Base-by-base conservation (phyloP, 805 yeast species). In the Saccharomycopsis selenospora region DNA sequence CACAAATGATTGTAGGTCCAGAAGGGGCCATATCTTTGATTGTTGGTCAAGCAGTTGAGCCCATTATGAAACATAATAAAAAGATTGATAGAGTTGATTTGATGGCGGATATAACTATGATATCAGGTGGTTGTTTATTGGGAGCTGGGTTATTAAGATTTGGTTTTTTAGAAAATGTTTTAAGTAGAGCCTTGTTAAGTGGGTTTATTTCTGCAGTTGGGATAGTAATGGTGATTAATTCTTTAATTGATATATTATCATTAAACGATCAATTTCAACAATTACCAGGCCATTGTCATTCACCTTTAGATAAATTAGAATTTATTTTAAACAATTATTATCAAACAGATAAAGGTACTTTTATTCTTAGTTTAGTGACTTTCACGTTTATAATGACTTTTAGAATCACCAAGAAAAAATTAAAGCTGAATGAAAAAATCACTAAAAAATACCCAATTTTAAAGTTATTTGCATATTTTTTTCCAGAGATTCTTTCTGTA, bases 121-220 rank as follows among this genome's bases (percentile, higher is more conserved):
- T 82, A 8, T 80, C 91, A 24, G 98, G 97, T 2, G 76, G 80
- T 2, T 70, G 80, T 14, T 68, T 88, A 13, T 65, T 90, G 4
- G 77, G 80, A 1, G 79, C 84, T 53, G 96, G 96, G 0, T 61
- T 90, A 13, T 71, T 85, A n/a, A 71, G 96, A 33, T 79, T 86
- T 56, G 98, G 98, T 0, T 90, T 82, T 60, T 67, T 89, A 42
- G 95, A 87, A 57, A 83, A 81, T 51, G 84, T 89, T 2, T 68
- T 89, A 43, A 82, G 93, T 36, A 76, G 86, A 22, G 80, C 95
- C 0, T 66, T 89, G 27, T 65, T 89, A 10, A 73, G 88, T 53
- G 96, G 96, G 0, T 89, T 89, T 58, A 77, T 89, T 36, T 80
- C 88, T 10, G 93, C 93, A 3, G 87, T 89, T 51, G 96, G 96